These are phyloP conservation scores for Endoconidiophora polonica DNA, from an alignment of 2,329 filamentous ascomycete species.

Conservation along the genomic window DNA sequence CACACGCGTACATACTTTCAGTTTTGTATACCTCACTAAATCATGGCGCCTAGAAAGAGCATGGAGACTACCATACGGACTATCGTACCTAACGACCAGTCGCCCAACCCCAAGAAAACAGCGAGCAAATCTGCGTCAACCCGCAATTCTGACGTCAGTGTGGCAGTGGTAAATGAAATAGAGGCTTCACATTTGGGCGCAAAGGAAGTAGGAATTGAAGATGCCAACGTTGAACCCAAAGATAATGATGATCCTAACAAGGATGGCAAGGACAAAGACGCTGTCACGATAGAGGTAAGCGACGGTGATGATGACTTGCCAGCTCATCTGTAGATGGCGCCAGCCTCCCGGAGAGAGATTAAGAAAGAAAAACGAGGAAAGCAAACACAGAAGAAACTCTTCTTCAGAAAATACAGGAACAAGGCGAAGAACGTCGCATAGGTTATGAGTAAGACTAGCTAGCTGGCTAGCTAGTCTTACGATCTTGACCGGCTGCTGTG, in stretches of 20 bases:
- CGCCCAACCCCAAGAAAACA: conserved; percentile 18
- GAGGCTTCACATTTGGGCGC: conserved; percentile 16
- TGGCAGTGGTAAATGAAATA: too few relatives aligned
- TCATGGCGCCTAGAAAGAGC: conserved; percentile 9
- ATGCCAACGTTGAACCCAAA: conserved; percentile 16
- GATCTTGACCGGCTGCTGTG: too few relatives aligned
- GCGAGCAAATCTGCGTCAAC: conserved; percentile 20
- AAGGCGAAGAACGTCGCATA: background rate
- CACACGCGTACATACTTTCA: background rate
- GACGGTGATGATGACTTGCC: background rate
- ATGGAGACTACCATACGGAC: conserved; percentile 13
- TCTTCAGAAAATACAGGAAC: background rate
- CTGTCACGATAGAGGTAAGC: conserved; percentile 36
- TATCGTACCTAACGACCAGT: conserved; percentile 14
- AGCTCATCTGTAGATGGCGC: too few relatives aligned
- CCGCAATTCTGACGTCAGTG: too few relatives aligned
- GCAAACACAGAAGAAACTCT: background rate
- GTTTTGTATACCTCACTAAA: background rate
- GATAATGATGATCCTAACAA: conserved; percentile 18
- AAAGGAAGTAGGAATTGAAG: conserved; percentile 5
- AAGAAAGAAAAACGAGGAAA: background rate
- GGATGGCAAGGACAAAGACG: conserved; percentile 20
- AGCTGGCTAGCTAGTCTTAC: too few relatives aligned
- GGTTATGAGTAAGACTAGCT: background rate
- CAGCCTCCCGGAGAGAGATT: background rate